phyloP scores from a whole-genome alignment of 2,329 filamentous ascomycete species.

The Colletotrichum spaethianum region DNA sequence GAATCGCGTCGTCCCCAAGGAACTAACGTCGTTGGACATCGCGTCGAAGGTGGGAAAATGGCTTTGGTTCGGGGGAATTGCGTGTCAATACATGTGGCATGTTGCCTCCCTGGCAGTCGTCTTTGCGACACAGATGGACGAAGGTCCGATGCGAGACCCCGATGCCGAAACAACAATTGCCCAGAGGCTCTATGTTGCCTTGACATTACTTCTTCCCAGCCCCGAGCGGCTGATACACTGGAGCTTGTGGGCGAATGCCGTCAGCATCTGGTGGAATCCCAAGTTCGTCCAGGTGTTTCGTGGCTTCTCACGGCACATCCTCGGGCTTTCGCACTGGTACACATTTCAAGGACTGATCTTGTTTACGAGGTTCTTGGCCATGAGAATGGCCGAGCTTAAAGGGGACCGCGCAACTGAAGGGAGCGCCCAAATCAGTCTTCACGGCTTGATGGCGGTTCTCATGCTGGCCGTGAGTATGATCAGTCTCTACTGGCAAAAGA shows the following conservation, averaged over 20 bases:
- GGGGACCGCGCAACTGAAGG: constrained; percentile 54
- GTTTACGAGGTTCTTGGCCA: constrained; percentile 66
- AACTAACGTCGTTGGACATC: constrained; percentile 58
- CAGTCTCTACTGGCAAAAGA: neutral
- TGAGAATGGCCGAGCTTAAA: constrained; percentile 57
- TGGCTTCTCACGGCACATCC: constrained; percentile 72
- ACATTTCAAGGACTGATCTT: constrained; percentile 74
- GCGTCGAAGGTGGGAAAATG: constrained; percentile 59
- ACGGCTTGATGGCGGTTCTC: constrained; percentile 68
- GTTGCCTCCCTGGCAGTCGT: constrained; percentile 47
- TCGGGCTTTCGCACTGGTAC: constrained; percentile 76
- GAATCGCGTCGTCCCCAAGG: constrained; percentile 58
- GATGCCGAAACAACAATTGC: constrained; percentile 27
- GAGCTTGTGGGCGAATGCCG: constrained; percentile 63
- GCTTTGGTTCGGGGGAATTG: constrained; percentile 64
- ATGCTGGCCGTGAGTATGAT: constrained; percentile 66
- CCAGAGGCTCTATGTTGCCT: constrained; percentile 35
- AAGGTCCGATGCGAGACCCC: constrained; percentile 37
- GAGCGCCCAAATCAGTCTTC: constrained; percentile 64
- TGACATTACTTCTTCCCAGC: constrained; percentile 52
- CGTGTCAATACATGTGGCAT: constrained; percentile 68
- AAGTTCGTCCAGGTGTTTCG: constrained; percentile 71
- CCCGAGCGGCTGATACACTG: constrained; percentile 59
- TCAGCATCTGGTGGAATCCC: constrained; percentile 79
- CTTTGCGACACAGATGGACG: constrained; percentile 13